phyloP scores from a whole-genome alignment of 257 asterid species.

The Lycium ferocissimum region DNA sequence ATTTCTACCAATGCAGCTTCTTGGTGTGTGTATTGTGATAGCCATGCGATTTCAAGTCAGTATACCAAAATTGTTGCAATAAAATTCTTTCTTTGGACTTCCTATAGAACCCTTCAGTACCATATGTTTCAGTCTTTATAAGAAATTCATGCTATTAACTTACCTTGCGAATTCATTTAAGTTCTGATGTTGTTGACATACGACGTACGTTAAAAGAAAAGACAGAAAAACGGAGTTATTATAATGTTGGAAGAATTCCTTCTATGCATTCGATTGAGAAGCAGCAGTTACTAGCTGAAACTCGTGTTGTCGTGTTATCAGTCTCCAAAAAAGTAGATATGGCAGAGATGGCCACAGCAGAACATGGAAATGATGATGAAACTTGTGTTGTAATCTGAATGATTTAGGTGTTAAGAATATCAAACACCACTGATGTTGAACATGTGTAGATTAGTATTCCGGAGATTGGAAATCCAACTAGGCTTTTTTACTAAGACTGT shows the following conservation, averaged over 20 bases:
- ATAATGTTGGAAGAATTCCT: background rate
- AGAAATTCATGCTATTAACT: background rate
- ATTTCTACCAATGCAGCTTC: background rate
- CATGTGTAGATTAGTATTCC: background rate
- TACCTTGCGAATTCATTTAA: background rate
- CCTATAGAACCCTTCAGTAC: background rate
- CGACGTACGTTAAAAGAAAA: background rate
- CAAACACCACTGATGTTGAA: background rate
- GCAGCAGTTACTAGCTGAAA: background rate
- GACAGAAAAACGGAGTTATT: background rate
- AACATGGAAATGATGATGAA: constrained; percentile 16
- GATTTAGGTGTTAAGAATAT: background rate
- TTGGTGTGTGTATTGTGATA: background rate
- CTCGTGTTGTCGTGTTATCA: background rate
- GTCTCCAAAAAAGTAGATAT: background rate
- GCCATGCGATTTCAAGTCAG: background rate
- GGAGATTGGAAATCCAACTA: background rate
- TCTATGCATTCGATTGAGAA: background rate
- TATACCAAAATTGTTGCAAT: background rate
- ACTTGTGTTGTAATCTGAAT: background rate
- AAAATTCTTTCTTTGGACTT: background rate
- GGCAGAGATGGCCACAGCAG: constrained; percentile 31
- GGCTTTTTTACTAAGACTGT: too few relatives aligned
- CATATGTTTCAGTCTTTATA: background rate
- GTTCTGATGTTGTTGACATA: background rate